Evolutionary conservation across 768 basidiomycete genomes (phyloP).

Genomic region (Cystobasidium onofrii): DNA sequence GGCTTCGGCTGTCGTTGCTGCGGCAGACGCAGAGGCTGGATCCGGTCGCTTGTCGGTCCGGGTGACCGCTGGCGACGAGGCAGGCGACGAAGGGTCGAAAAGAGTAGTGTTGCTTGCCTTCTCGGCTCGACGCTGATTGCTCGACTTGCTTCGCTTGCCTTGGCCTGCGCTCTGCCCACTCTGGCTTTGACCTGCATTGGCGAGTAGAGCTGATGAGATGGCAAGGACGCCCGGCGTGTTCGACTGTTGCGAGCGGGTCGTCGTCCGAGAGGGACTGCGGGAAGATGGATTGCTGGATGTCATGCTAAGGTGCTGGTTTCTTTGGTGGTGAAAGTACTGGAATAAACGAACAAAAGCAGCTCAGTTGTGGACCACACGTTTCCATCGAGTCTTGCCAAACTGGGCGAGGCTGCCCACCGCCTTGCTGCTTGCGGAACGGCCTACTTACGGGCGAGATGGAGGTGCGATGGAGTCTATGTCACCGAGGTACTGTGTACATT

Average conservation of each 20-base stretch:
- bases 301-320: background rate
- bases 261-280: background rate
- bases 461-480: background rate
- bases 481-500: background rate
- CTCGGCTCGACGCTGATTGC: background rate
- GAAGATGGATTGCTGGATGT: constrained; percentile 2
- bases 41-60: background rate
- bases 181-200: background rate
- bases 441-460: background rate
- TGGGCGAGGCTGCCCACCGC: background rate
- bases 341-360: background rate
- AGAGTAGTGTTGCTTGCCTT: background rate
- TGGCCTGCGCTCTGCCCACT: background rate
- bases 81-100: background rate
- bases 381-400: background rate
- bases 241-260: background rate
- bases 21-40: background rate
- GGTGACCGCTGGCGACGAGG: background rate
- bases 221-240: background rate
- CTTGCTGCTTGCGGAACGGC: background rate
- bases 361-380: background rate
- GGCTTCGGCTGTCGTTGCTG: background rate
- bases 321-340: too few species aligned
- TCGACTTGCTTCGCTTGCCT: constrained; percentile 2
- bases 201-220: constrained; percentile 5